Base-by-base conservation (phyloP, 2,329 filamentous ascomycete species). In the Sporothrix brunneoviolacea region DNA sequence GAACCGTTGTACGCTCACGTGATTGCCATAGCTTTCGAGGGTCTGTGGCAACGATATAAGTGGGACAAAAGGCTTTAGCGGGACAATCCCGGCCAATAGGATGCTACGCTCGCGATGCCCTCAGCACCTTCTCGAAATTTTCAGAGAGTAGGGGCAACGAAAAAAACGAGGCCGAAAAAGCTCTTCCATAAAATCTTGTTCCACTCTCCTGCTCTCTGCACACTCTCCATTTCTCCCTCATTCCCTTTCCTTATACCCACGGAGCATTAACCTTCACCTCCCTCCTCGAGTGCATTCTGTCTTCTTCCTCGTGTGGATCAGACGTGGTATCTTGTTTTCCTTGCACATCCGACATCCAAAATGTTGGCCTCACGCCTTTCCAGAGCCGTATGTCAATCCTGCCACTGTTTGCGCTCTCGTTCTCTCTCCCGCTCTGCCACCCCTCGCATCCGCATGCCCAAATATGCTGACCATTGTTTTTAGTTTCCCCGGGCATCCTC, bases 401-500 rank as follows among this genome's bases (percentile, higher is more conserved):
- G 42, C 38, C 27, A 13, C 27, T 48, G 50, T 46, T 18, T 35
- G 48, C n/a, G n/a, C n/a, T n/a, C n/a, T n/a, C n/a, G n/a, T n/a
- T n/a, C n/a, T n/a, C n/a, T n/a, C n/a, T n/a, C n/a, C n/a, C n/a
- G n/a, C n/a, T n/a, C n/a, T n/a, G n/a, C n/a, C n/a, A n/a, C 10
- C 24, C 24, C 24, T 10, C 24, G 24, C 6, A 28, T 28, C 24
- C 24, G 6, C 24, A 62, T 9, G 15, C 15, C 32, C 10, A 13
- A 12, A 4, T 16, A 8, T 21, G 13, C 50, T 52, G 21, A 52
- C 50, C 9, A 3, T 9, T 4, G 8, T 3, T 9, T 13, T 4
- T 60, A 91, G 86, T 80, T 94, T 71, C 88, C 89, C 66, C 82
- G 89, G 78, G 83, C 86, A 68, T 74, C 79, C 59, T 76, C 84